Conservation (phyloP, 495 filamentous ascomycete species). For the Talaromyces stipitatus region DNA sequence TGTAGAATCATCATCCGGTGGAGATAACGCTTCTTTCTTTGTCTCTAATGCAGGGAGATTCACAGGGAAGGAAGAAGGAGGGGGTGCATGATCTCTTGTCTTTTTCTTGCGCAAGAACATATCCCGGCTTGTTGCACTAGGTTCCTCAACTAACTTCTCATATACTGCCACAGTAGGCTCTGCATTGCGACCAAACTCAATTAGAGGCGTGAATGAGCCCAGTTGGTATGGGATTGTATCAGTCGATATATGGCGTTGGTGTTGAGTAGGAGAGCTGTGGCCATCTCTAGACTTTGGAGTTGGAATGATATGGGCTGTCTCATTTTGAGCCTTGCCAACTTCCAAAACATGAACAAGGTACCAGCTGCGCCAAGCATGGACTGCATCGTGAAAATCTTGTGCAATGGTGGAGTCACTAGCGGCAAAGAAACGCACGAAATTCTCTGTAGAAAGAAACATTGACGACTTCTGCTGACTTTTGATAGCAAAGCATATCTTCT, state of each 20-base stretch:
- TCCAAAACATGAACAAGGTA: constrained; percentile 58
- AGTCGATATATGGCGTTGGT: constrained; percentile 22
- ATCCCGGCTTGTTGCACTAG: constrained; percentile 14
- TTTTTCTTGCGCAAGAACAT: constrained; percentile 27
- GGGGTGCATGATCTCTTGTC: constrained; percentile 32
- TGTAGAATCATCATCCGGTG: constrained; percentile 30
- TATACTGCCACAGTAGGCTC: background rate
- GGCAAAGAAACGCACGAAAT: constrained; percentile 87
- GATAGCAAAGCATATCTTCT: constrained; percentile 75
- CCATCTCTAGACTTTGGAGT: constrained; percentile 3
- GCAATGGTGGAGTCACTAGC: constrained; percentile 63
- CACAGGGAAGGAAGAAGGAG: constrained; percentile 34
- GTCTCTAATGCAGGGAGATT: constrained; percentile 6
- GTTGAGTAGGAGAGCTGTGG: constrained; percentile 11
- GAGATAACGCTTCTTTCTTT: constrained; percentile 12
- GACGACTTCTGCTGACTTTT: constrained; percentile 89
- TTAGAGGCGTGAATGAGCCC: constrained; percentile 48
- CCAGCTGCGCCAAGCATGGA: constrained; percentile 84
- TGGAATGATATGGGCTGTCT: constrained; percentile 14
- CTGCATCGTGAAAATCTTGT: constrained; percentile 55
- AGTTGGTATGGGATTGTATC: constrained; percentile 42
- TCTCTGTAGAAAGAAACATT: constrained; percentile 73
- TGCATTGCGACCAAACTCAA: constrained; percentile 13
- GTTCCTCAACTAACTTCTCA: constrained; percentile 8
- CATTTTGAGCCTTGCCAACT: constrained; percentile 44